Evolutionary conservation across 108 stramenopile species (phyloP).

Genomic region (Chaetoceros tenuissimus): DNA sequence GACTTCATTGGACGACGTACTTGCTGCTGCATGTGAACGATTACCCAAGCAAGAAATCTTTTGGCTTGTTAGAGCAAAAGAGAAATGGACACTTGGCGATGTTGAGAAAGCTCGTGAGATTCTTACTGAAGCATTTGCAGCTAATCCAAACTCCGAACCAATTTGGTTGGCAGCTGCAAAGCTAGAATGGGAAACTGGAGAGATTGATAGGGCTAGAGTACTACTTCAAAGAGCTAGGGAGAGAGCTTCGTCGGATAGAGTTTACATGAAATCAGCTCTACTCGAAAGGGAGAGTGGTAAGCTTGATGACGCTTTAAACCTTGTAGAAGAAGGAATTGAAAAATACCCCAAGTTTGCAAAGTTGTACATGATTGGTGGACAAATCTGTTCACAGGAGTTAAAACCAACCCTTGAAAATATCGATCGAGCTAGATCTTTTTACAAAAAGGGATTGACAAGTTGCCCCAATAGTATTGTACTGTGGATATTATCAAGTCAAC

Average conservation of each 20-base stretch:
- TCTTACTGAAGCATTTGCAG: constrained; percentile 87
- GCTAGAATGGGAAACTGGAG: constrained; percentile 95
- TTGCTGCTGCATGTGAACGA: constrained; percentile 78
- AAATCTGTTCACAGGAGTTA: constrained; percentile 77
- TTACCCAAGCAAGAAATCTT: constrained; percentile 88
- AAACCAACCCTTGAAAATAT: constrained; percentile 42
- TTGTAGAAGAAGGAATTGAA: constrained; percentile 75
- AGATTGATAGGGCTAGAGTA: constrained; percentile 79
- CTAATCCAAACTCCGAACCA: constrained; percentile 91
- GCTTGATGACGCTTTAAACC: constrained; percentile 33
- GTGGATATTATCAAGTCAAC: constrained; percentile 83
- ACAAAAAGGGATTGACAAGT: constrained; percentile 64
- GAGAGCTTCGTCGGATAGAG: constrained; percentile 71
- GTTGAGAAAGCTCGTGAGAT: constrained; percentile 86
- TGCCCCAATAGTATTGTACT: constrained; percentile 73
- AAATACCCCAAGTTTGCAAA: constrained; percentile 73
- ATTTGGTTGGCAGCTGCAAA: constrained; percentile 97
- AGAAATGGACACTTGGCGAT: constrained; percentile 84
- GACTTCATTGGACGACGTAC: constrained; percentile 57
- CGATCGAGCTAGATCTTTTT: constrained; percentile 67
- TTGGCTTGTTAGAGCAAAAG: constrained; percentile 97
- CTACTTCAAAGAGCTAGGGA: constrained; percentile 82
- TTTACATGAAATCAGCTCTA: constrained; percentile 93
- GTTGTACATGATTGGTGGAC: constrained; percentile 96
- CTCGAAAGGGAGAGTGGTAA: constrained; percentile 68